Evolutionary conservation across 495 filamentous ascomycete species (phyloP), one percentile per base, ranked within the genome.

Genomic region (Xylaria palmicola): DNA sequence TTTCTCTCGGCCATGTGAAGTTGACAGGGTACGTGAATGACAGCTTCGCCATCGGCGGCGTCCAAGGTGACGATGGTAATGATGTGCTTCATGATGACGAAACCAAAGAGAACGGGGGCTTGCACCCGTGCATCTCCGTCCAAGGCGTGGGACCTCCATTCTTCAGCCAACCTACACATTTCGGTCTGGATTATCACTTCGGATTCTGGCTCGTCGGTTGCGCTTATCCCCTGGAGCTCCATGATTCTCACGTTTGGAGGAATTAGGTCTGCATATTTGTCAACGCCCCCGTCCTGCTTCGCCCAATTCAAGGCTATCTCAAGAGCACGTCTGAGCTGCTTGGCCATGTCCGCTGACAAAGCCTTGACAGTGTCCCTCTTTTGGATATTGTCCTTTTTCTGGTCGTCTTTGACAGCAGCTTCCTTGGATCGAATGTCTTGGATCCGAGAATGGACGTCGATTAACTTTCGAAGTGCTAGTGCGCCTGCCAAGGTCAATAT

Each of bases 51-150:
- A 20, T 69, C 62, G 1, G 62, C 10, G 9, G 62, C 62, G 47
- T 72, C 66, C 27, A 69, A 30, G 9, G 69, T 72, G 15, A 66
- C 69, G 22, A 72, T 72, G 22, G 62, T 65, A 12, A 72, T 29
- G 40, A 67, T 64, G 36, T 72, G 69, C 40, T 69, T 72, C 45
- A 62, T 65, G 20, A 72, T 67, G 56, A 69, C 62, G 29, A 72
- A 67, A 4, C 62, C 62, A 54, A 69, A 72, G 15, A 72, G 4
- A 1, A 67, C 62, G 3, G 69, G 69, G n/a, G 59, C 45, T 19
- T 20, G 44, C 1, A 36, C 27, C 17, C 10, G 13, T 53, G 48
- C 37, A 56, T 56, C 15, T 20, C 3, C 37, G 52, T 34, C 60
- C 53, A 45, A 4, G 47, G 64, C 9, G 43, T 9, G 1, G 7